Base-by-base conservation (phyloP, 2,329 filamentous ascomycete genomes). In the Clathrospora elynae region DNA sequence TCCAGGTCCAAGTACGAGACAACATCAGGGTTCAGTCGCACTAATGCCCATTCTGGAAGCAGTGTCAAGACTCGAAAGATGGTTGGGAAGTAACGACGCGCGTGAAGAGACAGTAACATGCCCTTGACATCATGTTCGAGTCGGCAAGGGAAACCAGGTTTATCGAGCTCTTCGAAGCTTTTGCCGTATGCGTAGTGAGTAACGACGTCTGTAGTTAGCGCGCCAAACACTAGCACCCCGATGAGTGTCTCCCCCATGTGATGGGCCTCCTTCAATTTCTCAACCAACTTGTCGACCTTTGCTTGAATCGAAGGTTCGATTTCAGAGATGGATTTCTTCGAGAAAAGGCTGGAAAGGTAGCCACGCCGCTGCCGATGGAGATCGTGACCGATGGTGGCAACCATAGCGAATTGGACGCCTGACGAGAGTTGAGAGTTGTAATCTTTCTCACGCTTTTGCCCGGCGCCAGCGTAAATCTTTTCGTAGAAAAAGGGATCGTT, bases 341-440 rank as follows among this genome's bases (percentile, higher is more conserved):
- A 64, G 42, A 68, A 67, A 50, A 65, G 57, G 2, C 34, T 51
- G 28, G 51, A 39, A 7, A 68, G 33, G 2, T 59, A 55, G 3
- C 29, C 38, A 4, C 64, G 51, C 3, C 63, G 51, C 13, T 50
- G 11, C 10, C 55, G 51, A 34, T 68, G 64, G 10, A 57, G 33
- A 2, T 64, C 51, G 32, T 66, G 62, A 11, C 51, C 41, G 10
- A 25, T 14, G 10, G 32, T 43, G 5, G 33, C 19, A 16, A 36
- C 19, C 1, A 22, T 4, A 19, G 33, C 23, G 6, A n/a, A 13
- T n/a, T 20, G 8, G 14, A 34, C 4, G 24, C 38, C 29, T n/a
- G 7, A 4, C 5, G 18, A 13, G 5, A 14, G 9, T 12, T 16
- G 10, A 8, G 23, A 14, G 14, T 16, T 10, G 9, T 22, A n/a